A percentile compares a stretch with the other conserved stretches of the same genome.
Conservation (phyloP, 2,329 filamentous ascomycete species). For the Colletotrichum acutatum region DNA sequence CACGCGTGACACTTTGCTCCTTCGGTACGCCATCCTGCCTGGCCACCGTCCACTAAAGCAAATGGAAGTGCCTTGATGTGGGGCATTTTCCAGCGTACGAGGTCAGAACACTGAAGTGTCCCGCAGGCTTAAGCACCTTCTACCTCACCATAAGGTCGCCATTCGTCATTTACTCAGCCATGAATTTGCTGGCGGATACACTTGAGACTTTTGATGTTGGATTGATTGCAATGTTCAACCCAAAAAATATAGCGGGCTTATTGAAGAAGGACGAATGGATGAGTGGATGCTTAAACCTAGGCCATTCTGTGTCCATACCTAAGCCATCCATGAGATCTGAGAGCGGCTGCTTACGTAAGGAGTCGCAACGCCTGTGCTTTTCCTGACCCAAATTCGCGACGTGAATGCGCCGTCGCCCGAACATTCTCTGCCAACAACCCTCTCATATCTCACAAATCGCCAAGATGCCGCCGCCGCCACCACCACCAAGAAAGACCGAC, state of each 20-base stretch:
- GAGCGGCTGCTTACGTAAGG: background rate
- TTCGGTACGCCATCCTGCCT: background rate
- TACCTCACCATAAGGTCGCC: no score
- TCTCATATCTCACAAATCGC: background rate
- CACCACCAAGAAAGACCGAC: conserved; percentile 47
- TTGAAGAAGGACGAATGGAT: background rate
- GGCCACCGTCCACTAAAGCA: background rate
- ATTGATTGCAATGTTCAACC: no score
- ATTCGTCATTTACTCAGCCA: no score
- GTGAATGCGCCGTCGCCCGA: background rate
- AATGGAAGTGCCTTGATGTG: no score
- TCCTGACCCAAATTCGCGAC: conserved; percentile 15
- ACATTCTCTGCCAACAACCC: background rate
- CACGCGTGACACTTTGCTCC: conserved; percentile 17
- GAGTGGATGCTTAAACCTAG: background rate
- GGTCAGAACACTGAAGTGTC: no score
- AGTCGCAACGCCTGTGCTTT: background rate
- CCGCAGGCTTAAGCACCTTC: no score
- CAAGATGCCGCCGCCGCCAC: conserved; percentile 40
- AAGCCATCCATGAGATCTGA: background rate
- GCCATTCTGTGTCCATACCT: background rate
- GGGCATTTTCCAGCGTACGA: no score
- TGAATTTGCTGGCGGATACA: no score
- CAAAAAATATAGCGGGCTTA: no score
- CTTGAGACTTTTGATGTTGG: no score